Conservation (phyloP, 2,329 filamentous ascomycete genomes). For the Diplodia sapinea region DNA sequence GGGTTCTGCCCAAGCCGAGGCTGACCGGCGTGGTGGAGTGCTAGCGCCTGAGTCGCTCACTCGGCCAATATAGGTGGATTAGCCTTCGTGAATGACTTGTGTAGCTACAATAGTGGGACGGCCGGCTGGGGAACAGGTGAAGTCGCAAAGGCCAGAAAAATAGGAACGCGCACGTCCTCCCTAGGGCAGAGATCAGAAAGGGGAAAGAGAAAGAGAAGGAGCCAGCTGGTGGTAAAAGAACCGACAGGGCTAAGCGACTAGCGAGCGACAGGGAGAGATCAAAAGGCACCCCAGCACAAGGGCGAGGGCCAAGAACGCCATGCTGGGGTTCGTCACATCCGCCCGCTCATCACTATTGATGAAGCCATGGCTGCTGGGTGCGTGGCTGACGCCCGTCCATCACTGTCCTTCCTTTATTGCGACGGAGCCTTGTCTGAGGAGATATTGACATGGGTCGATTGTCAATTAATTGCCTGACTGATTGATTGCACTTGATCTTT, state of each 20-base stretch:
- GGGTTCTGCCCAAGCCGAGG: neutral
- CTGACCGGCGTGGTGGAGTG: neutral
- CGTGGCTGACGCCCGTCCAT: conserved; percentile 11
- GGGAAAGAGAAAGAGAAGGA: conserved; percentile 20
- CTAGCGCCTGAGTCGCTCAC: neutral
- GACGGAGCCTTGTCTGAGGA: conserved; percentile 11
- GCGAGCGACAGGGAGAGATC: neutral
- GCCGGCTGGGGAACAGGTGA: neutral
- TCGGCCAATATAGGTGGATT: neutral
- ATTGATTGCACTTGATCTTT: conserved; percentile 6
- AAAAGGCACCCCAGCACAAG: neutral
- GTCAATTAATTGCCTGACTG: conserved; percentile 8
- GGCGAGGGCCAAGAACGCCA: neutral
- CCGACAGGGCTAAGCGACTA: conserved; percentile 22
- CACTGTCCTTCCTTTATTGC: conserved; percentile 9
- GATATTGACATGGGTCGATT: conserved; percentile 13
- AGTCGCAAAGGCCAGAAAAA: conserved; percentile 1
- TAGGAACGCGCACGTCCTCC: conserved; percentile 20
- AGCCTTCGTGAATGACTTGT: conserved; percentile 5
- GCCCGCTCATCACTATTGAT: conserved; percentile 3
- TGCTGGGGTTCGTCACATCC: neutral
- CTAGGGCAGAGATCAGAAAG: conserved; percentile 24
- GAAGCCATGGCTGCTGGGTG: neutral
- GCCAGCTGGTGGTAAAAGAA: conserved; percentile 26
- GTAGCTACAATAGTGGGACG: neutral